Evolutionary conservation across 2,329 filamentous ascomycete genomes (phyloP), one percentile per base, ranked within the genome.

Genomic region (Talaromyces marneffei): DNA sequence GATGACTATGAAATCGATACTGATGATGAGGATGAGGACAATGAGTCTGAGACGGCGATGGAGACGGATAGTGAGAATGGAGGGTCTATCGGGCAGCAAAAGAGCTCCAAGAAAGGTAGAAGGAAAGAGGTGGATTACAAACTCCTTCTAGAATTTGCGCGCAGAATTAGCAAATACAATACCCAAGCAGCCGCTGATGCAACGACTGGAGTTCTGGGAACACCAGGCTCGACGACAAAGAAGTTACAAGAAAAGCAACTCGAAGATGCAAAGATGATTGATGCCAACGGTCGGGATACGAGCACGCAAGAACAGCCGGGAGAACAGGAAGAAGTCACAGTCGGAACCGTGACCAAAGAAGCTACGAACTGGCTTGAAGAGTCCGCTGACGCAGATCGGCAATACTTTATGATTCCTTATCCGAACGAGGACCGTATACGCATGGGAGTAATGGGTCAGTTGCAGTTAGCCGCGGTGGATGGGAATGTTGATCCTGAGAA

Each of bases 401-500:
- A 77, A 66, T 68, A 71, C 23, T 77, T 77, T 64, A 74, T 76
- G 69, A 63, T 79, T 52, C 74, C 77, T 18, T 80, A 78, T 62
- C 78, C 78, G 9, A 75, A 73, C 63, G 77, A 78, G 31, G 75
- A 78, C 25, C 71, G 73, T 33, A 77, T 80, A 55, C 74, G 78
- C 14, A 69, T 77, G 68, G 78, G 78, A 1, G 62, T 78, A n/a
- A 77, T 80, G 73, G 78, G 75, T 1, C 76, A 78, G 62, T 68
- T 79, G 42, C 76, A 79, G 61, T 66, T 76, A 7, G 69, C 74
- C 4, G 71, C 71, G 20, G 66, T 81, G 58, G 71, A 85, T 78
- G 68, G 94, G 79, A 68, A 90, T 70, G 62, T 80, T 76, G 69
- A 91, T 78, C 61, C 87, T 77, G 72, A 85, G 67, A 70, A 68